Conservation (phyloP, 108 stramenopile genomes). For the Skeletonema menzelii region DNA sequence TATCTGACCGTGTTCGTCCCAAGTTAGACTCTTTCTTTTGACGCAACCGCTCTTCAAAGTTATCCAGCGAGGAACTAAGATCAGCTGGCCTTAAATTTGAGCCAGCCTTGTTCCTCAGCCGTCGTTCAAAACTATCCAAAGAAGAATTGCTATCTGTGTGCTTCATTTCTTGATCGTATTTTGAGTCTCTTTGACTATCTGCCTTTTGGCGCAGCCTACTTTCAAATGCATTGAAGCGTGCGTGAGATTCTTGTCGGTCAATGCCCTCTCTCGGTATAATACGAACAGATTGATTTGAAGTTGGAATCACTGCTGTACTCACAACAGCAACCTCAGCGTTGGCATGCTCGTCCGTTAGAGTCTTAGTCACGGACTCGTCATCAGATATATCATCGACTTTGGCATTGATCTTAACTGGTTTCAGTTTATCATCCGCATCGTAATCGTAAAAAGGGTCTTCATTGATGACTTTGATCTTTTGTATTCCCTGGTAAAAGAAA, state of each 20-base stretch:
- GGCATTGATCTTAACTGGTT: neutral
- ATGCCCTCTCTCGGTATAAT: neutral
- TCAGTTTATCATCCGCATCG: neutral
- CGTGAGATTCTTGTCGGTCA: neutral
- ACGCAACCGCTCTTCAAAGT: neutral
- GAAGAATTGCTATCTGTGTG: neutral
- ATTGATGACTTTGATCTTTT: slow-evolving; percentile 2
- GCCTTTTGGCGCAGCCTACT: neutral
- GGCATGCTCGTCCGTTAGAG: neutral
- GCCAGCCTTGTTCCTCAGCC: neutral
- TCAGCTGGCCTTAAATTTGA: too few species aligned
- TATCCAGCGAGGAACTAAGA: neutral
- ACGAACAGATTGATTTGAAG: neutral
- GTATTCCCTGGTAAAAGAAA: slow-evolving; percentile 1
- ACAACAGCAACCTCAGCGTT: neutral
- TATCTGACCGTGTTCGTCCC: neutral
- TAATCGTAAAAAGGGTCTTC: slow-evolving; percentile 4
- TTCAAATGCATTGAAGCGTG: neutral
- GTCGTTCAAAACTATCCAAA: neutral
- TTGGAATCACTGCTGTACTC: too few species aligned
- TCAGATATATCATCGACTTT: neutral
- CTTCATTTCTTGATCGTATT: neutral
- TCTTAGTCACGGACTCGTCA: neutral
- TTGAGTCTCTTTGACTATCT: neutral
- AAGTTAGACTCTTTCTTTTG: neutral